Evolutionary conservation across 176 grass and related monocot genomes (phyloP).

Genomic region (Oryza longistaminata): DNA sequence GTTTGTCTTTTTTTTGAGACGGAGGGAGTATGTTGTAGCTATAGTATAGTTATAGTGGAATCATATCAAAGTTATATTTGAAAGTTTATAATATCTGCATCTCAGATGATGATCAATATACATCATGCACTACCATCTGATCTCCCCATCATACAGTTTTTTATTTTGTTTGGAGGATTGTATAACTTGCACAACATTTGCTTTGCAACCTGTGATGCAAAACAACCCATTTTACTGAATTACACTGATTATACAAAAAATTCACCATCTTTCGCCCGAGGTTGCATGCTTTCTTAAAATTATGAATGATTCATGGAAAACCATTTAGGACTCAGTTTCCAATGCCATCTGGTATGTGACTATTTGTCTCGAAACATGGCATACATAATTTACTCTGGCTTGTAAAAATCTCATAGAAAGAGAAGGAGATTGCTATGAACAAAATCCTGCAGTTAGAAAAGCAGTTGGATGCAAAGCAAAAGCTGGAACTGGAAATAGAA

Average conservation of each 20-base stretch:
- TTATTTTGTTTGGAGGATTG: not conserved
- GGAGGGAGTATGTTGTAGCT: too few species aligned
- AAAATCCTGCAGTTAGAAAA: conserved; percentile 48
- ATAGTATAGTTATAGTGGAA: too few species aligned
- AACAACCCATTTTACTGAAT: not conserved
- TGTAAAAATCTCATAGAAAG: conserved; percentile 40
- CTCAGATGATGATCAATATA: conserved; percentile 27
- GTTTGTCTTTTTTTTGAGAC: too few species aligned
- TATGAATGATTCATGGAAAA: not conserved
- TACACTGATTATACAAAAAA: conserved; percentile 7
- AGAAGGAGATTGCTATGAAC: conserved; percentile 38
- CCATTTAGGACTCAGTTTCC: not conserved
- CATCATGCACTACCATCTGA: conserved; percentile 40
- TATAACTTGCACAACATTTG: not conserved
- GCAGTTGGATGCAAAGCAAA: conserved; percentile 51
- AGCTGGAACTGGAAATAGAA: conserved; percentile 47
- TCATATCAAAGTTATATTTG: too few species aligned
- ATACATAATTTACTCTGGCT: conserved; percentile 13
- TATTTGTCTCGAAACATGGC: conserved; percentile 9
- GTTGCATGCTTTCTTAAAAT: not conserved
- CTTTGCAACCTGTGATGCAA: conserved; percentile 9
- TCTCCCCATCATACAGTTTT: not conserved
- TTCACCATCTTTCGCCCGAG: conserved; percentile 37
- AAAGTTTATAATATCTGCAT: too few species aligned
- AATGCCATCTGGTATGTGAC: conserved; percentile 13